A percentile compares a stretch with the other conserved stretches of the same genome.
These are phyloP conservation scores for Phytophthora niederhauseri DNA, from an alignment of 352 stramenopile species.

Conservation along the genomic window DNA sequence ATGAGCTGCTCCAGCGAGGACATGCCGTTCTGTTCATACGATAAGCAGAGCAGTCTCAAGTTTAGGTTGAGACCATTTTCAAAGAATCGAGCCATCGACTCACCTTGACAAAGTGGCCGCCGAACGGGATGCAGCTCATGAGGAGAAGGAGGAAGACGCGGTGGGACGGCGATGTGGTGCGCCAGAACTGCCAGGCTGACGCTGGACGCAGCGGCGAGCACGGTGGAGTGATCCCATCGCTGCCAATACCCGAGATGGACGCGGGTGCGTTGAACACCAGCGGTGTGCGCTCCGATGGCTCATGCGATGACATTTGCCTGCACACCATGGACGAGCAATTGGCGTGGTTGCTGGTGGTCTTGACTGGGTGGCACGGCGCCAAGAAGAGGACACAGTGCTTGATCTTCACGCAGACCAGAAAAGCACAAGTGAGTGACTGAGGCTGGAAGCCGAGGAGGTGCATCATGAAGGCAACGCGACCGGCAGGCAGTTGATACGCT, in stretches of 20 bases:
- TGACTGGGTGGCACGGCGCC: neutral
- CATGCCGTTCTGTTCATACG: conserved; percentile 66
- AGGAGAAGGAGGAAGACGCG: conserved; percentile 85
- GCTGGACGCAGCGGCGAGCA: conserved; percentile 44
- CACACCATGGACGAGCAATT: conserved; percentile 21
- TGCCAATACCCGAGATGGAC: conserved; percentile 34
- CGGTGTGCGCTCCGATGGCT: conserved; percentile 43
- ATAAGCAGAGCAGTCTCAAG: neutral
- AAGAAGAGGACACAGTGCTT: too few relatives aligned
- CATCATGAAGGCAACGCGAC: neutral
- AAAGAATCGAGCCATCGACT: neutral
- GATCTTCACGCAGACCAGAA: conserved; percentile 1
- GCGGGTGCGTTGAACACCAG: conserved; percentile 25
- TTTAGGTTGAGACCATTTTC: neutral
- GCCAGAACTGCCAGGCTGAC: conserved; percentile 75
- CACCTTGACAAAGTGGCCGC: conserved; percentile 88
- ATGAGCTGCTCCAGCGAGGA: conserved; percentile 84
- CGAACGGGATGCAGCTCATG: conserved; percentile 88
- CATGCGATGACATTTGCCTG: conserved; percentile 29
- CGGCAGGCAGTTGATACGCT: too few relatives aligned
- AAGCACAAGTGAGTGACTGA: conserved; percentile 26
- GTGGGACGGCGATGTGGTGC: conserved; percentile 61
- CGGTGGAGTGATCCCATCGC: conserved; percentile 17
- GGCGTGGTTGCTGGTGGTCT: neutral
- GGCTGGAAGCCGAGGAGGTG: conserved; percentile 11